A percentile compares a stretch with the other conserved stretches of the same genome.
Conservation (phyloP, 768 basidiomycete genomes). For the Russula abietina region DNA sequence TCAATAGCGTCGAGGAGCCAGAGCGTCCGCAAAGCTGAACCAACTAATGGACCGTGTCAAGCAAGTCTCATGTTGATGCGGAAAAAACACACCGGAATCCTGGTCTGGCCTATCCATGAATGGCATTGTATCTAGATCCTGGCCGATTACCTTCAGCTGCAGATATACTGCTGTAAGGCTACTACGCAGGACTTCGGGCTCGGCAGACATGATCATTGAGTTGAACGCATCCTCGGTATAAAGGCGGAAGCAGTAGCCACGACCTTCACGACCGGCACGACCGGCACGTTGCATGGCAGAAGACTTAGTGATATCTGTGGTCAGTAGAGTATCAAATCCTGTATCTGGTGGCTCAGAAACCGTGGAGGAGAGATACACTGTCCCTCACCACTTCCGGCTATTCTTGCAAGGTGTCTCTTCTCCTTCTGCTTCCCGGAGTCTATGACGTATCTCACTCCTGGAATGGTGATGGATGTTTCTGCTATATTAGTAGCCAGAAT, state of each 20-base stretch:
- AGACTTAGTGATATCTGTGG: constrained; percentile 79
- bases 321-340: constrained; percentile 87
- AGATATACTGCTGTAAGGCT: constrained; percentile 79
- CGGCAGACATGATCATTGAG: constrained; percentile 54
- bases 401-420: constrained; percentile 72
- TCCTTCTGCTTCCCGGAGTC: constrained; percentile 97
- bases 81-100: constrained; percentile 56
- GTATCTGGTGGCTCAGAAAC: not conserved
- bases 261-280: constrained; percentile 92
- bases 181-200: constrained; percentile 89
- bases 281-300: constrained; percentile 93
- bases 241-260: constrained; percentile 84
- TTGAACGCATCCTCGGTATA: constrained; percentile 82
- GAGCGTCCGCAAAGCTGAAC: constrained; percentile 61
- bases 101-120: constrained; percentile 84
- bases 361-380: not conserved
- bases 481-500: constrained; percentile 97
- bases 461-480: constrained; percentile 96
- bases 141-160: constrained; percentile 78
- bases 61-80: not conserved
- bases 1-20: constrained; percentile 78
- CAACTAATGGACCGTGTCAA: constrained; percentile 36
- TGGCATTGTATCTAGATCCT: constrained; percentile 74
- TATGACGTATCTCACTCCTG: constrained; percentile 91
- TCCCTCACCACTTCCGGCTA: constrained; percentile 57